Evolutionary conservation across 2,329 filamentous ascomycete genomes (phyloP).

Genomic region (Venturia carpophila): DNA sequence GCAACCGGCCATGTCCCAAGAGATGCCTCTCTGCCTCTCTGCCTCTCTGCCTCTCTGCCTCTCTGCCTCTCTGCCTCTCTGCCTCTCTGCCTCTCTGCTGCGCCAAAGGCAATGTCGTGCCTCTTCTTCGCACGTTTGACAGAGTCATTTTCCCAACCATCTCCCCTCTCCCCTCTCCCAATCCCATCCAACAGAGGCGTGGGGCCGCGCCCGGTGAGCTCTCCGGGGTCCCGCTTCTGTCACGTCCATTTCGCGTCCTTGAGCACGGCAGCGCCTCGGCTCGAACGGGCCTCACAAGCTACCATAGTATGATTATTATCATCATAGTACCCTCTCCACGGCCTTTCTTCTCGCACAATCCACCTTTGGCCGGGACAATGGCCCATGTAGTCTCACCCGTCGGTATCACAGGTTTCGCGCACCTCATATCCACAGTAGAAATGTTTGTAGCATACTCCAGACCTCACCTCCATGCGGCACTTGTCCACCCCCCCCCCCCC

Average conservation of each 20-base stretch:
- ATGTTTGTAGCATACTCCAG: background rate
- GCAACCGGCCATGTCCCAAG: no score
- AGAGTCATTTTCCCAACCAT: background rate
- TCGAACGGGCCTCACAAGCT: background rate
- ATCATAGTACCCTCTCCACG: background rate
- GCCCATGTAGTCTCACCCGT: background rate
- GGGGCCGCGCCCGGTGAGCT: background rate
- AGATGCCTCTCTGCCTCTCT: no score
- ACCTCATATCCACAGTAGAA: no score
- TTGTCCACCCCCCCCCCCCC: background rate
- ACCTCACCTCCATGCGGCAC: background rate
- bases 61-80: no score
- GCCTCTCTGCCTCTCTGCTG: no score
- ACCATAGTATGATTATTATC: background rate
- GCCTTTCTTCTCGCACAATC: background rate
- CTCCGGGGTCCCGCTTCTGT: background rate
- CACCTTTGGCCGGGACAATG: background rate
- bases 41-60: no score
- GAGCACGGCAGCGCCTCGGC: background rate
- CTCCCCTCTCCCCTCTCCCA: no score
- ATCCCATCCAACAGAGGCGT: background rate
- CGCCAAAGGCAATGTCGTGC: no score
- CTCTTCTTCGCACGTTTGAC: no score
- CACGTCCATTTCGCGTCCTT: background rate
- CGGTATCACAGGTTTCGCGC: slow-evolving; percentile 5